Evolutionary conservation across 352 stramenopile species (phyloP), one percentile per base, ranked within the genome.

Genomic region (Blastocystis sp.): DNA sequence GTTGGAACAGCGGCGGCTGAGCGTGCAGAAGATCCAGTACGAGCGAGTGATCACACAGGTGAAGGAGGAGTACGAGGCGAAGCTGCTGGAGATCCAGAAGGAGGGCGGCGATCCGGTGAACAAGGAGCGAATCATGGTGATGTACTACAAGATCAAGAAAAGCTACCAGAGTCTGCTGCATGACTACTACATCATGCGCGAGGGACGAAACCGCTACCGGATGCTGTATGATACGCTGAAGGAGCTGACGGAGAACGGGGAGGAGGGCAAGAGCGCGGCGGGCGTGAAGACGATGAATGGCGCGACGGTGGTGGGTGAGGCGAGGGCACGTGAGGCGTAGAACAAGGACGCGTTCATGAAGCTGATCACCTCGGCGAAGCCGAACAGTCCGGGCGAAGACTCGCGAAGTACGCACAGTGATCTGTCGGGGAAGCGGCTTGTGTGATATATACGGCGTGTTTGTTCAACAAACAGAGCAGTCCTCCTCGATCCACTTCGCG

Each of bases 401-500:
- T 7, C 48, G 48, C 6, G 48, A 14, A 57, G 48, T 57, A 14
- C 14, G 48, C 48, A 14, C 6, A 57, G 48, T 14, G 48, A 57
- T 14, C 48, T 1, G 52, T 60, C 19, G 66, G n/a, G 34, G 28
- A 79, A 79, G 48, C 43, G 28, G 28, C 6, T 10, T 79, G 48
- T 79, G 57, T 64, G 48, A 21, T 64, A 57, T 77, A 42, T 77
- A 77, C 17, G 9, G 19, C 19, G 9, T 24, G 19, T 38, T 65
- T 65, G 19, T 38, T 65, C 6, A 65, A 24, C 4, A 65, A 65
- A 65, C 24, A 24, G 60, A 24, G 24, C 28, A 76, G 24, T 60
- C 61, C 28, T 60, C 61, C 42, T 88, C 78, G 66, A 88, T 76
- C 68, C 68, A 79, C 17, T 88, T 78, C 34, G 78, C 78, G 54